Evolutionary conservation across 2,329 filamentous ascomycete genomes (phyloP), one percentile per base, ranked within the genome.

Genomic region (Neofusicoccum ribis): DNA sequence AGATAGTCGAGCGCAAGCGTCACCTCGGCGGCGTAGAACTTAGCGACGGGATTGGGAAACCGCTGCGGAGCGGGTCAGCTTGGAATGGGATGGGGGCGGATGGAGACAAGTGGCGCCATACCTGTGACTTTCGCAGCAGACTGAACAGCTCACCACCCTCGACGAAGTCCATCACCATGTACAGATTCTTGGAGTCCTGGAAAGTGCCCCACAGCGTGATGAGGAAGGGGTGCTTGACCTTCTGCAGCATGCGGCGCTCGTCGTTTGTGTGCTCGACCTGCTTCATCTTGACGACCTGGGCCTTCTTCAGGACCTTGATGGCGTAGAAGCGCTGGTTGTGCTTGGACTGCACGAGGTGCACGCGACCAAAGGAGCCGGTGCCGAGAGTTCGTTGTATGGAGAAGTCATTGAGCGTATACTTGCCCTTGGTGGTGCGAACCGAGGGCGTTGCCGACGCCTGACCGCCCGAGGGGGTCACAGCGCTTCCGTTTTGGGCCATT

Each of bases 121-220:
- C 94, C 89, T 84, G 89, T 65, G 94, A 98, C 80, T 99, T 98
- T 72, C 95, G 87, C 72, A 99, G 83, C 72, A 99, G 81, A 70
- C 94, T 98, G 78, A 99, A 99, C 63, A 99, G 84, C 83, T 99
- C 95, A 74, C 95, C 95, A 71, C 95, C 95, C 80, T 99, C 95
- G 63, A 99, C 94, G 82, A 99, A 99, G 79, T 99, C 95, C 95
- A 99, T 99, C 73, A 99, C 95, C 95, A 99, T 99, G 86, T 99
- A 99, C 41, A 99, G 83, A 77, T 97, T 98, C 81, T 89, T 93
- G 59, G 89, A 86, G 74, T 99, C 95, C 77, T 98, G 94, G 79
- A 98, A 99, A 9, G 95, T 99, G 66, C 95, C 95, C 95, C 95
- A 99, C 46, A 99, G 84, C 1, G 95, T 99, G 76, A 99, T 95